Evolutionary conservation across 495 filamentous ascomycete species (phyloP).

Genomic region (Penicillium cinerascens): DNA sequence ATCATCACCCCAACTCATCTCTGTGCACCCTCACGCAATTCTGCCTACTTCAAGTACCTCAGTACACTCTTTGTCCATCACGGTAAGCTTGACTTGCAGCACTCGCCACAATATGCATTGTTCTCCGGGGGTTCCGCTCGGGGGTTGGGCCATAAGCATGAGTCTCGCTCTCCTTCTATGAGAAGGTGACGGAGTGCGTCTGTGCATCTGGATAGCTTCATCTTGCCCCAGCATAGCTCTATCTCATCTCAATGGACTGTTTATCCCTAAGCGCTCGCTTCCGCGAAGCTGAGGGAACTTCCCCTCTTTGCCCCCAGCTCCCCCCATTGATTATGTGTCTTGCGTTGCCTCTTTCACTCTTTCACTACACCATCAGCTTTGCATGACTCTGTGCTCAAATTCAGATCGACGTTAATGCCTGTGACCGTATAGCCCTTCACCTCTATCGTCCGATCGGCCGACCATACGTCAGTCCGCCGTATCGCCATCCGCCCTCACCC

Average conservation of each 20-base stretch:
- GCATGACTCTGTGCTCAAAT: background rate
- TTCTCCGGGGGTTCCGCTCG: conserved; percentile 9
- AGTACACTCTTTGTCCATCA: conserved; percentile 1
- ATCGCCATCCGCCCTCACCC: conserved; percentile 3
- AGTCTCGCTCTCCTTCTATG: conserved; percentile 1
- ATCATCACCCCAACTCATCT: conserved; percentile 14
- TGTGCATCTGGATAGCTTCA: background rate
- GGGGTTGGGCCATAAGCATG: conserved; percentile 4
- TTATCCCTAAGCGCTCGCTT: conserved; percentile 1
- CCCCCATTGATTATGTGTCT: conserved; percentile 2
- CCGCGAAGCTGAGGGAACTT: background rate
- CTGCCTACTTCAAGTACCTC: background rate
- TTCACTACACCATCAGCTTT: background rate
- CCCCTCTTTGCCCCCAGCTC: conserved; percentile 5
- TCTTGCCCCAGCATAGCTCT: background rate
- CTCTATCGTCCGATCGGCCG: conserved; percentile 23
- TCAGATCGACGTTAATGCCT: conserved; percentile 21
- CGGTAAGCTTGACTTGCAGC: background rate
- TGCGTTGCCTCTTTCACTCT: background rate
- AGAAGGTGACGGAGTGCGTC: background rate
- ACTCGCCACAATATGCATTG: background rate
- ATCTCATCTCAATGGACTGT: conserved; percentile 4
- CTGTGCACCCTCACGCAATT: background rate
- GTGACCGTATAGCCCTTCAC: conserved; percentile 19
- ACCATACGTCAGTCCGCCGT: conserved; percentile 30